Percentiles rank a stretch among this genome's conserved stretches.
Evolutionary conservation across 2,329 filamentous ascomycete genomes (phyloP).

Genomic region (Bertia moriformis): DNA sequence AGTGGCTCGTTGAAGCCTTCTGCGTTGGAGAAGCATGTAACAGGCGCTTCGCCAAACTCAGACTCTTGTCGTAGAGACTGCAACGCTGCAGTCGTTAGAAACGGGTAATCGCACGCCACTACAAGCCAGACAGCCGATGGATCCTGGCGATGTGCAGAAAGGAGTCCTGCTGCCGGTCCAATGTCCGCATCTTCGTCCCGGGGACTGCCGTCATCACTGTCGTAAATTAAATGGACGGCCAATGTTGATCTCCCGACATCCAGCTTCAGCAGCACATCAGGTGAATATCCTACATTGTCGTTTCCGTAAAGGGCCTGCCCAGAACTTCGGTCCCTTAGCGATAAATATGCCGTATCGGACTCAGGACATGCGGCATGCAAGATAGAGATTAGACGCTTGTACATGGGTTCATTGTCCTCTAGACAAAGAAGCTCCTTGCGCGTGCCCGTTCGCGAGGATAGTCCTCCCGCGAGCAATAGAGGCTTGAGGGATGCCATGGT

Average conservation of each 20-base stretch:
- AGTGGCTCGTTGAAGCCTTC: conserved; percentile 16
- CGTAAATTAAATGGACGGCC: neutral
- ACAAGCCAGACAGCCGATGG: conserved; percentile 14
- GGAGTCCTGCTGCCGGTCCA: conserved; percentile 12
- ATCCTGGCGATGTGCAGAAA: conserved; percentile 12
- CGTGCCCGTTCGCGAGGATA: neutral
- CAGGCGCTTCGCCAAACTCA: conserved; percentile 5
- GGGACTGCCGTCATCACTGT: neutral
- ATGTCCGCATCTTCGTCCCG: conserved; percentile 2
- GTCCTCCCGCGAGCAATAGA: neutral
- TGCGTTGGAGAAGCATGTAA: conserved; percentile 17
- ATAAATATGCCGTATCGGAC: conserved; percentile 2
- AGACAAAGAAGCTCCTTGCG: neutral
- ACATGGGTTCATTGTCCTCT: neutral
- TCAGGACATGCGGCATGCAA: neutral
- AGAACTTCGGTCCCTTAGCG: conserved; percentile 2
- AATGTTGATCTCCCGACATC: neutral
- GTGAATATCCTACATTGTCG: neutral
- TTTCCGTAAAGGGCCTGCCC: conserved; percentile 4
- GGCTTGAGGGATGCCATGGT: neutral
- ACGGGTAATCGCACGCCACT: conserved; percentile 16
- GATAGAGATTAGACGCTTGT: neutral
- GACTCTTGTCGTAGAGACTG: conserved; percentile 8
- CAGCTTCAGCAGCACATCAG: conserved; percentile 1
- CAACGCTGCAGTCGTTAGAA: conserved; percentile 14